Base-by-base conservation (phyloP, 2,329 filamentous ascomycete species). In the Sarocladium strictum region DNA sequence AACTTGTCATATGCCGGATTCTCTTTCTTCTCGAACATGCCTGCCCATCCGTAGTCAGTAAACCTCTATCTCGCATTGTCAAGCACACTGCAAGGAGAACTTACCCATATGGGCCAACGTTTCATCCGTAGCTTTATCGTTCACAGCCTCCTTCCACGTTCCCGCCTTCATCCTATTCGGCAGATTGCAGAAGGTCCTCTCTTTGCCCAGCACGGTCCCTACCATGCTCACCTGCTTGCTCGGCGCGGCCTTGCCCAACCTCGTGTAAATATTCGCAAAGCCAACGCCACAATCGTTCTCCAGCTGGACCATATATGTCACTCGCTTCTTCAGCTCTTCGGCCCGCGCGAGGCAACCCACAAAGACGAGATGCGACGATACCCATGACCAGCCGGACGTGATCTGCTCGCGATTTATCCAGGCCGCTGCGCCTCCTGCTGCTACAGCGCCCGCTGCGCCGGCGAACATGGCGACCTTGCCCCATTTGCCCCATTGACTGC, bases 331-430 rank as follows among this genome's bases (percentile, higher is more conserved):
- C 59, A 97, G 75, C 65, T 96, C 91, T 62, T 92, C 87, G 3
- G 84, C 84, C n/a, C 89, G 84, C 49, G 89, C 87, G 7, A 99
- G 79, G 64, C 90, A 95, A 2, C 91, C 90, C 1, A 97, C 89
- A 64, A 97, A 99, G 68, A 94, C 89, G 24, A 99, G 82, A 70
- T 99, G 94, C 33, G 89, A 94, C 15, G 87, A 84, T 14, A 89
- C 89, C 91, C 92, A 97, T 10, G 76, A 76, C 74, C 86, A 86
- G 7, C 92, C 88, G 57, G 86, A 79, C 2, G 80, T 82, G 58
- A 97, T 83, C 59, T 90, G 85, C 29, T 95, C 89, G 54, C 90
- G 83, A 63, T 94, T 91, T 63, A 88, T 77, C 74, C 96, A 97
- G 11, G 93, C 88, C 7, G 91, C 91, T 1, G 89, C 89, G 0